A percentile compares a stretch with the other conserved stretches of the same genome.
Conservation (phyloP, 192 early-diverging fungal genomes). For the Mortierella claussenii region DNA sequence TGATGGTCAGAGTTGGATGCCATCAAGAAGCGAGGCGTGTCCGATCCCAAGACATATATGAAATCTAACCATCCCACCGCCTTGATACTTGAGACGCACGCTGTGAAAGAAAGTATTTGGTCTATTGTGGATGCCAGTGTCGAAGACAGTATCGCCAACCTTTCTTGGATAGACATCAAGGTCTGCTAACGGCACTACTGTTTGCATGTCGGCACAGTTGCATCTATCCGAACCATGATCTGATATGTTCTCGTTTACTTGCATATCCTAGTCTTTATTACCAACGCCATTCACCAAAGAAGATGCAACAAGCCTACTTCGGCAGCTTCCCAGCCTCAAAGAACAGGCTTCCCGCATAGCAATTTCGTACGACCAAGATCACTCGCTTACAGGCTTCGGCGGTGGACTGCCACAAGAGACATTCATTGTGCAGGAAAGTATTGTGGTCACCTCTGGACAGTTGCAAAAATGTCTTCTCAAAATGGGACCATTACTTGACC, state of each 20-base stretch:
- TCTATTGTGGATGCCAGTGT: constrained; percentile 47
- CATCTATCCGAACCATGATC: too few relatives aligned
- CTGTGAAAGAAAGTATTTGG: constrained; percentile 45
- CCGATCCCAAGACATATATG: constrained; percentile 33
- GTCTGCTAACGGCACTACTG: too few relatives aligned
- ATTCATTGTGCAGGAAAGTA: constrained; percentile 22
- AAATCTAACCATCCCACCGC: constrained; percentile 34
- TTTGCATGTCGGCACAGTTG: too few relatives aligned
- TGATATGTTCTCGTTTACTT: too few relatives aligned
- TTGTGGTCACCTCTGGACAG: constrained; percentile 43
- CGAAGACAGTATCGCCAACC: constrained; percentile 39
- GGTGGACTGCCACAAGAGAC: constrained; percentile 27
- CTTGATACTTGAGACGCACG: constrained; percentile 26
- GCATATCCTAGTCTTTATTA: constrained; percentile 30
- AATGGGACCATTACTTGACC: constrained; percentile 39
- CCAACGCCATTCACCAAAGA: constrained; percentile 42
- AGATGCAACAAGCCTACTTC: constrained; percentile 24
- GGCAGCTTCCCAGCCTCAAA: constrained; percentile 28
- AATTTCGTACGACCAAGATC: constrained; percentile 34
- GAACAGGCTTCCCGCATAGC: constrained; percentile 22
- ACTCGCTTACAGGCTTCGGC: constrained; percentile 32
- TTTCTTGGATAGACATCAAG: constrained; percentile 51
- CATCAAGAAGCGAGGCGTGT: constrained; percentile 25
- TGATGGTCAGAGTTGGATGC: constrained; percentile 32
- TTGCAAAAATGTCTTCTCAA: constrained; percentile 41